phyloP scores from a whole-genome alignment of 2,329 filamentous ascomycete species.

The Pseudogymnoascus sp. region DNA sequence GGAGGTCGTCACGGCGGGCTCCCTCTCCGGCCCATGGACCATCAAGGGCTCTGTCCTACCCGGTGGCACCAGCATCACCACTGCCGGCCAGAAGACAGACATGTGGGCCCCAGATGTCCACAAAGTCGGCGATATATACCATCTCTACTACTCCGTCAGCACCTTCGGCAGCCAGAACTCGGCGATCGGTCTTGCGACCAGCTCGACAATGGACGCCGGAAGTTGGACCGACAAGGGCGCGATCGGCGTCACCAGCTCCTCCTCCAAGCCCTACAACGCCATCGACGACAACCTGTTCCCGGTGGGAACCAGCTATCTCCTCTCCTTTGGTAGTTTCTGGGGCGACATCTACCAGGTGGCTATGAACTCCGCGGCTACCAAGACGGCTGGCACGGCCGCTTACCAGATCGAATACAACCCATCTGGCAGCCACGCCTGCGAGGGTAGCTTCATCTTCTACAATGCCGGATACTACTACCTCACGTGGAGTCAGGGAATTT shows the following conservation, averaged over 20 bases:
- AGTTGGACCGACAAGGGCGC: constrained; percentile 56
- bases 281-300: constrained; percentile 53
- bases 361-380: constrained; percentile 36
- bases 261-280: constrained; percentile 46
- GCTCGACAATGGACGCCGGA: constrained; percentile 42
- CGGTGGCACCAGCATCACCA: constrained; percentile 34
- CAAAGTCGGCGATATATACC: constrained; percentile 42
- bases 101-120: constrained; percentile 46
- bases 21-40: constrained; percentile 38
- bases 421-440: constrained; percentile 44
- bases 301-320: constrained; percentile 37
- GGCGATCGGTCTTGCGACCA: constrained; percentile 40
- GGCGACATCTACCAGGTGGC: constrained; percentile 54
- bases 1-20: constrained; percentile 34
- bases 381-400: constrained; percentile 25
- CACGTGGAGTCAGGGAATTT: constrained; percentile 55
- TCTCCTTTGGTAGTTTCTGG: constrained; percentile 67
- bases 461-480: constrained; percentile 55
- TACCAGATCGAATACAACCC: constrained; percentile 50
- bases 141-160: constrained; percentile 51
- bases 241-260: constrained; percentile 43
- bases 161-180: constrained; percentile 46
- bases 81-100: constrained; percentile 30
- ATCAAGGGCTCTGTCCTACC: constrained; percentile 36
- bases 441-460: constrained; percentile 51